Base-by-base conservation (phyloP, 495 filamentous ascomycete genomes). In the Aspergillus campestris region DNA sequence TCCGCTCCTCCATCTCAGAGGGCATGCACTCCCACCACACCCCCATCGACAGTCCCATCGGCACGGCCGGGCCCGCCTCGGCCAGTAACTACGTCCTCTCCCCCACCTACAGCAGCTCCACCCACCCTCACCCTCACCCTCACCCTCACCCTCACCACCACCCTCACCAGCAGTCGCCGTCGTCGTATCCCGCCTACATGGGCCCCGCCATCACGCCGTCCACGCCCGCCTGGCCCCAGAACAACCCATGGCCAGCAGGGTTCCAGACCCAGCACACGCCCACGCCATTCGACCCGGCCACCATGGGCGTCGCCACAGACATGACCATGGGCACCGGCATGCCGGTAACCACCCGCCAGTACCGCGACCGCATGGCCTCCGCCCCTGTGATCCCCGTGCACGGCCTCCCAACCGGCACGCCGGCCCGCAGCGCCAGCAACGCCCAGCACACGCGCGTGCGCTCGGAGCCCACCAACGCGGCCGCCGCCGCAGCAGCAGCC, bases 341-440 rank as follows among this genome's bases (percentile, higher is more conserved):
- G 9, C 40, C 53, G 3, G 52, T 55, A 40, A 59, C 58, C 29
- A 58, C 59, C 38, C 60, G 57, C 13, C 67, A 64, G 27, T 71
- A 66, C 56, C 49, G 67, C 42, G 62, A 71, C 27, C 65, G 67
- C 7, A 44, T 71, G 31, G 62, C 57, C 7, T 69, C 67, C 11
- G 67, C 67, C 1, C 67, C 67, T 0, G 62, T 67, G 27, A 47
- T 68, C 11, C 59, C 65, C 8, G 37, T 67, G 13, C 59, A 61
- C 34, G 52, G 59, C 18, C 8, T 49, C 8, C 48, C 52, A 12
- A 46, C 55, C 5, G 48, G 44, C 0, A 52, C 55, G 5, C 49
- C 60, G 1, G 56, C 52, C 15, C 53, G 18, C 36, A 24, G n/a
- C 9, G 36, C 47, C 30, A 24, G 28, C 7, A 34, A 41, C 12